Evolutionary conservation across 257 asterid species (phyloP).

Genomic region (Asclepias syriaca): DNA sequence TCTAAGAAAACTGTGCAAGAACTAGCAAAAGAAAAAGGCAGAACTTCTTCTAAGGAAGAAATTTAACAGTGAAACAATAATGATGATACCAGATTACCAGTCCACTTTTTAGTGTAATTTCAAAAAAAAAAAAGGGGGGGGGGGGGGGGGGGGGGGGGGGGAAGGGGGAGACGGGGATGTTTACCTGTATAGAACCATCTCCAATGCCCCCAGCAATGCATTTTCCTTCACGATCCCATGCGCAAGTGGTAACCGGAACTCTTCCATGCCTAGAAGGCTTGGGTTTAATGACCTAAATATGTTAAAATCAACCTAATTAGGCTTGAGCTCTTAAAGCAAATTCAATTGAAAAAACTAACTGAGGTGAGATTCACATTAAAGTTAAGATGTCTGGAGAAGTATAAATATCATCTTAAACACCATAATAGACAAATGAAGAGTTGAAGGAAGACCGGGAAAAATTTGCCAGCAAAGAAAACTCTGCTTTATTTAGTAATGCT

Average conservation of each 20-base stretch:
- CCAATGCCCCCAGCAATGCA: conserved; percentile 85
- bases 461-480: not conserved
- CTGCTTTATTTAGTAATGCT: not conserved
- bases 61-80: not conserved
- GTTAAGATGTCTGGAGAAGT: not conserved
- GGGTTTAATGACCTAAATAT: conserved; percentile 83
- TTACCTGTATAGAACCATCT: conserved; percentile 93
- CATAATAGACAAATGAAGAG: not conserved
- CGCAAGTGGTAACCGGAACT: conserved; percentile 83
- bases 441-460: not conserved
- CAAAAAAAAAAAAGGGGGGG: not conserved
- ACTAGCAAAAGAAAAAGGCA: not conserved
- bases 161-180: not conserved
- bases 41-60: not conserved
- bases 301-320: conserved; percentile 24
- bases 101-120: not conserved
- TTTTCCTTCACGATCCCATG: conserved; percentile 95
- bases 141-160: too few species aligned
- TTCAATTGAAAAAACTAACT: not conserved
- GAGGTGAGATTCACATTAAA: conserved; percentile 7
- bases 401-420: not conserved
- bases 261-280: conserved; percentile 87
- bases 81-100: not conserved
- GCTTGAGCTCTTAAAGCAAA: conserved; percentile 8
- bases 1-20: not conserved